phyloP scores from a whole-genome alignment of 345 rosid species.

The Streptanthus diversifolius region DNA sequence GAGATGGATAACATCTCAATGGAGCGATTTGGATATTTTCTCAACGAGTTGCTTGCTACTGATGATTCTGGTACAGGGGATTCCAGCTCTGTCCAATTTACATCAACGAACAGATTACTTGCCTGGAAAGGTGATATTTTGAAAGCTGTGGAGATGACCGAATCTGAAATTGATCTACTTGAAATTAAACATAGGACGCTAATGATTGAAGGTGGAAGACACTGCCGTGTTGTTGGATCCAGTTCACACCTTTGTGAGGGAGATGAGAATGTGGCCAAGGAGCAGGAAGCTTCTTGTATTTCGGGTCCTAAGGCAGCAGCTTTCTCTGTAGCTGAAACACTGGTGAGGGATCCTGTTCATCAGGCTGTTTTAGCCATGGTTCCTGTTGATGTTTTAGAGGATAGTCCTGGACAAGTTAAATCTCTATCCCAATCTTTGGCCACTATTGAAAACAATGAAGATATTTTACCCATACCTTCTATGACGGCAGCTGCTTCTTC shows the following conservation, averaged over 20 bases:
- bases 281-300: slow-evolving; percentile 21
- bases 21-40: slow-evolving; percentile 53
- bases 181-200: slow-evolving; percentile 67
- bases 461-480: slow-evolving; percentile 26
- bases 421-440: slow-evolving; percentile 37
- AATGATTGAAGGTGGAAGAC: slow-evolving; percentile 42
- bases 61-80: slow-evolving; percentile 56
- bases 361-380: slow-evolving; percentile 40
- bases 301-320: slow-evolving; percentile 50
- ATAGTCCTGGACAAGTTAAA: slow-evolving; percentile 69
- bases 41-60: slow-evolving; percentile 59
- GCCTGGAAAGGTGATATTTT: slow-evolving; percentile 57
- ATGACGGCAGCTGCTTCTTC: slow-evolving; percentile 20
- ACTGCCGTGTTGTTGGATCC: slow-evolving; percentile 23
- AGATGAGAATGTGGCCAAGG: slow-evolving; percentile 33
- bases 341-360: slow-evolving; percentile 35
- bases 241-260: slow-evolving; percentile 29
- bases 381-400: slow-evolving; percentile 42
- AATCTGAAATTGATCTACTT: slow-evolving; percentile 81
- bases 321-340: slow-evolving; percentile 37
- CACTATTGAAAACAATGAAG: slow-evolving; percentile 29
- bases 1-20: slow-evolving; percentile 54
- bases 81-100: slow-evolving; percentile 51
- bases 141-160: slow-evolving; percentile 72
- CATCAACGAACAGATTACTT: slow-evolving; percentile 60